These are phyloP conservation scores for Talaromyces islandicus DNA, from an alignment of 2,329 filamentous ascomycete species.

Conservation along the genomic window DNA sequence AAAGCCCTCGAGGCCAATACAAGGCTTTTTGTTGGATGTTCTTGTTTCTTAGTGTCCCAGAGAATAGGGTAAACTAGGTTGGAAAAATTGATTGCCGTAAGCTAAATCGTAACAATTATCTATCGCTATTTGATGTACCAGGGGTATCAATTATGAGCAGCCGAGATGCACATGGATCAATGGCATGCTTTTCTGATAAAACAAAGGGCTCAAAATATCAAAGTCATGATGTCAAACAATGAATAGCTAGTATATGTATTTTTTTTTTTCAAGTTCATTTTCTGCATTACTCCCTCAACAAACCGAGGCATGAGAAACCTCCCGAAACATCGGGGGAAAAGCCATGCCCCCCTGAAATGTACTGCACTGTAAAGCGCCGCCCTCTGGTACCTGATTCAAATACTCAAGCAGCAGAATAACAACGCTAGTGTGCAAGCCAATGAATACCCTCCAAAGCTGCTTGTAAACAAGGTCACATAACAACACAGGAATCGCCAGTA, in stretches of 20 bases:
- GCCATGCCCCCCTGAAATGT: conserved; percentile 34
- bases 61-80: neutral
- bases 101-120: neutral
- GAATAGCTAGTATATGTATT: neutral
- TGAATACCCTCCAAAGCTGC: neutral
- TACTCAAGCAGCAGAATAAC: neutral
- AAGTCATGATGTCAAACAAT: neutral
- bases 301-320: conserved; percentile 36
- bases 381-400: neutral
- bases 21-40: neutral
- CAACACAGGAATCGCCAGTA: conserved; percentile 23
- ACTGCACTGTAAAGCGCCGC: neutral
- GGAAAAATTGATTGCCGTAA: neutral
- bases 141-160: conserved; percentile 8
- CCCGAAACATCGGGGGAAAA: conserved; percentile 38
- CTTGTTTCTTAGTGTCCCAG: neutral
- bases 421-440: conserved; percentile 8
- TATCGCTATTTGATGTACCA: conserved; percentile 9
- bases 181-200: conserved; percentile 1
- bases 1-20: neutral
- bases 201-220: neutral
- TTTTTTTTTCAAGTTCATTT: neutral
- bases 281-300: neutral
- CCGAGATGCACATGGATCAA: conserved; percentile 6
- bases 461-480: conserved; percentile 20